Conservation (phyloP, 140 eudicot species). For the Erigeron philadelphicus region DNA sequence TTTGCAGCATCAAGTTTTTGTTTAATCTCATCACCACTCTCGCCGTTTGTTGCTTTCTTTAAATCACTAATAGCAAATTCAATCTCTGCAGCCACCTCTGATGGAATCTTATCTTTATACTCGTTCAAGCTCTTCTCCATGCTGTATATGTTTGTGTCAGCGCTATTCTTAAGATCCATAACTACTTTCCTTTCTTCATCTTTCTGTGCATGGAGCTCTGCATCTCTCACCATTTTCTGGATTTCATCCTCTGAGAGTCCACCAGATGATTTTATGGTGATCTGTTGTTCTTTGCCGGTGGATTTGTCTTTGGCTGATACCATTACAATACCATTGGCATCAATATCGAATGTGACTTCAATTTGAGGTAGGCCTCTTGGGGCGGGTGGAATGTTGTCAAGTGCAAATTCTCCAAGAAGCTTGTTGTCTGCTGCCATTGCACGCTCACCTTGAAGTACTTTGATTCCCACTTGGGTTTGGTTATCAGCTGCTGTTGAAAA, state of each 20-base stretch:
- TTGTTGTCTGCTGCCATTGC: constrained; percentile 49
- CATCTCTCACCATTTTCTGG: constrained; percentile 45
- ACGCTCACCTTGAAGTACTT: constrained; percentile 53
- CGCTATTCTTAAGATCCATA: constrained; percentile 37
- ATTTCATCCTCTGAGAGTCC: constrained; percentile 46
- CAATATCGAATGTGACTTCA: constrained; percentile 49
- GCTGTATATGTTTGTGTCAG: constrained; percentile 43
- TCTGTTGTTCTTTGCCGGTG: constrained; percentile 41
- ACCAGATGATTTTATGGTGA: constrained; percentile 44
- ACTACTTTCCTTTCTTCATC: constrained; percentile 41
- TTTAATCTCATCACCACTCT: not conserved
- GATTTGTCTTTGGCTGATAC: constrained; percentile 49
- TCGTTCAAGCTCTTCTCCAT: constrained; percentile 39
- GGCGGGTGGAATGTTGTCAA: constrained; percentile 43
- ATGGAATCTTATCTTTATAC: constrained; percentile 38
- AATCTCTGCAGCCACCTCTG: constrained; percentile 44
- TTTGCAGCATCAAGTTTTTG: constrained; percentile 11
- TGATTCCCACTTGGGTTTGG: constrained; percentile 45
- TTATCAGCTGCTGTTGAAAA: constrained; percentile 49
- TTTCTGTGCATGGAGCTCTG: constrained; percentile 41
- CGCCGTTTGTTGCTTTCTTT: constrained; percentile 20
- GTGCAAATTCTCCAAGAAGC: constrained; percentile 40
- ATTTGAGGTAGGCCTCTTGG: constrained; percentile 44
- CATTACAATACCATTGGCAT: constrained; percentile 46
- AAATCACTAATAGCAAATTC: constrained; percentile 41